Conservation (phyloP, 148 eudicot species). For the Arbutus unedo region DNA sequence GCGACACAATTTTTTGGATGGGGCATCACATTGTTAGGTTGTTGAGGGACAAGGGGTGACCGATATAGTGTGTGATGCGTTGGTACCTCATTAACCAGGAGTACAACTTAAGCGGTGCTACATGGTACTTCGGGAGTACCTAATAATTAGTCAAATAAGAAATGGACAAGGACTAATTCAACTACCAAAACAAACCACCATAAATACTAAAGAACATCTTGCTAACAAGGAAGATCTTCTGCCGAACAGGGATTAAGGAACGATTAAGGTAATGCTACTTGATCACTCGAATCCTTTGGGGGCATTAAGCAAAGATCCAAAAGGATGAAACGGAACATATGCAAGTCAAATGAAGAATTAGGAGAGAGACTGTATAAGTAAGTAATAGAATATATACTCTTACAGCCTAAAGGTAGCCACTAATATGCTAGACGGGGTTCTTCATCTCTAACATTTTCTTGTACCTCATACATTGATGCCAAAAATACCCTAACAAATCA, state of each 20-base stretch:
- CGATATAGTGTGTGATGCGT: too few relatives aligned
- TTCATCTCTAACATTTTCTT: neutral
- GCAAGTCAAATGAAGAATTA: neutral
- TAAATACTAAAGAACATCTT: neutral
- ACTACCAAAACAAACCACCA: neutral
- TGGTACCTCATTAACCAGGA: too few relatives aligned
- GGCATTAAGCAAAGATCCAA: neutral
- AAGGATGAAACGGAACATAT: neutral
- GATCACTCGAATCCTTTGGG: neutral
- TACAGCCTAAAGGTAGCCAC: neutral
- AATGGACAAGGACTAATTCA: neutral
- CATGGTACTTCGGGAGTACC: too few relatives aligned
- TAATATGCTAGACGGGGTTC: neutral
- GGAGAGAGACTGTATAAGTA: neutral
- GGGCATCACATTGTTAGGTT: too few relatives aligned
- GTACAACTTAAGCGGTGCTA: too few relatives aligned
- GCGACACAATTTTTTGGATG: too few relatives aligned
- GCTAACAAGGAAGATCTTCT: neutral
- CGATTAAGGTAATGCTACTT: conserved; percentile 4
- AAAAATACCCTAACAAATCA: neutral
- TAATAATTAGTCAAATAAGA: too few relatives aligned
- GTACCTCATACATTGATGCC: neutral
- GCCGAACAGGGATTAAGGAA: too few relatives aligned
- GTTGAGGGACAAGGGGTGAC: too few relatives aligned
- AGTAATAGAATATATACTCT: neutral